These are phyloP conservation scores for Trichosanthes truncata DNA, from an alignment of 306 rosid species.

Conservation along the genomic window DNA sequence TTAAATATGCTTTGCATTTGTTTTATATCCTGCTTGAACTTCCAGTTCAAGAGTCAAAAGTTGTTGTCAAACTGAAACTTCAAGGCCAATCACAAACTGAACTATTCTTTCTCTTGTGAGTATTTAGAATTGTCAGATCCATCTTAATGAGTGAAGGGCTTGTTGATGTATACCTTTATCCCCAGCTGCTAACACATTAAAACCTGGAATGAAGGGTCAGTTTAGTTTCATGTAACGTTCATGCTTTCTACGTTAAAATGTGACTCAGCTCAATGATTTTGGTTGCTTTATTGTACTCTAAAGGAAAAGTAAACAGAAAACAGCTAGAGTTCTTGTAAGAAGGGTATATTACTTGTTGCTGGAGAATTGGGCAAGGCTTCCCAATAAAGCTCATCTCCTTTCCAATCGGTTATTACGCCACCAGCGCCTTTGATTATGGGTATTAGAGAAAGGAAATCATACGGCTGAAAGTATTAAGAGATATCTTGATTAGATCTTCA, in stretches of 20 bases:
- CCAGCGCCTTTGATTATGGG: constrained; percentile 95
- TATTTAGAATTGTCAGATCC: constrained; percentile 32
- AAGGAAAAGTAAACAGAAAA: constrained; percentile 1
- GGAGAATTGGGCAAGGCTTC: constrained; percentile 67
- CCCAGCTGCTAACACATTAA: constrained; percentile 83
- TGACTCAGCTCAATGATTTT: neutral
- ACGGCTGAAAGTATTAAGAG: constrained; percentile 53
- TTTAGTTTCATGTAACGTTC: neutral
- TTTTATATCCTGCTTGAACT: neutral
- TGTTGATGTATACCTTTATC: constrained; percentile 66
- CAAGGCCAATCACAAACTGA: neutral
- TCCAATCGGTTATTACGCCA: constrained; percentile 93
- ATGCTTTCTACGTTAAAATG: neutral
- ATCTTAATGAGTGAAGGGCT: constrained; percentile 55
- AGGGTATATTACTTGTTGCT: constrained; percentile 39
- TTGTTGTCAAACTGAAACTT: neutral
- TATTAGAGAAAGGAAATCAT: constrained; percentile 78
- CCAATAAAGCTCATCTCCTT: constrained; percentile 69
- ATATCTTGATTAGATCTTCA: neutral
- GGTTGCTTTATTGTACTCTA: neutral
- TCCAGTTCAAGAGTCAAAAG: neutral
- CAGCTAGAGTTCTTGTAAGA: neutral
- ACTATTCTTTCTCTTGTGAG: neutral
- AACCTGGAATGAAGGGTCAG: constrained; percentile 36
- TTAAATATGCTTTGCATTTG: neutral